Evolutionary conservation across 1,139 yeast genomes (phyloP), one percentile per base, ranked within the genome.

Genomic region (Scheffersomyces lignicola): DNA sequence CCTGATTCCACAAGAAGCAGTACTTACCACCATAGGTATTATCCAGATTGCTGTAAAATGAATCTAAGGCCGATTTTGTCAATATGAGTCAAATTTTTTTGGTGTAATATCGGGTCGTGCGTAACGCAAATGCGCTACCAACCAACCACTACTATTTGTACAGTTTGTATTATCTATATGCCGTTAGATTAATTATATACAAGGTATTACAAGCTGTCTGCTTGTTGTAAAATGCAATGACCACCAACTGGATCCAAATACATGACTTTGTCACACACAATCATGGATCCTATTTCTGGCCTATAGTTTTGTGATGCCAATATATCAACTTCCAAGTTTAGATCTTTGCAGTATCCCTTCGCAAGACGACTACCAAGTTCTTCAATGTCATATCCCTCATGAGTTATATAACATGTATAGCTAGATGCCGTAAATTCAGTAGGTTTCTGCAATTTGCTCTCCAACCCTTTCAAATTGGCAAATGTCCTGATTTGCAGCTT

Each of bases 251-350:
- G 56, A 40, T 73, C 65, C 14, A 74, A 47, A 29, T 55, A 45
- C 10, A 66, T 39, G 10, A 78, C 57, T 31, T 60, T 53, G 18
- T 69, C 59, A 37, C 79, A 70, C 15, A 60, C 50, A 6, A 74
- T 39, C 24, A 62, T 59, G 32, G 65, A 65, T 2, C 83, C 84
- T n/a, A 73, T 50, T 16, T 53, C 45, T 1, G 57, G 44, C 5
- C 47, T 49, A 7, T 45, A 39, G 10, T 48, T 48, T 4, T 38
- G 34, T 6, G 44, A 41, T 4, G 54, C 40, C 15, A 59, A 36
- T 5, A 76, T 52, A 10, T 70, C 69, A n/a, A 75, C 70, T 36
- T 68, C 73, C 7, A 74, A 44, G n/a, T 65, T 74, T 34, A 72
- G 47, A n/a, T 73, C 72, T 34, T 52, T 40, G 43, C 80, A 74